Conservation (phyloP, 2,329 filamentous ascomycete genomes). For the Rhexocercosporidium sp. region DNA sequence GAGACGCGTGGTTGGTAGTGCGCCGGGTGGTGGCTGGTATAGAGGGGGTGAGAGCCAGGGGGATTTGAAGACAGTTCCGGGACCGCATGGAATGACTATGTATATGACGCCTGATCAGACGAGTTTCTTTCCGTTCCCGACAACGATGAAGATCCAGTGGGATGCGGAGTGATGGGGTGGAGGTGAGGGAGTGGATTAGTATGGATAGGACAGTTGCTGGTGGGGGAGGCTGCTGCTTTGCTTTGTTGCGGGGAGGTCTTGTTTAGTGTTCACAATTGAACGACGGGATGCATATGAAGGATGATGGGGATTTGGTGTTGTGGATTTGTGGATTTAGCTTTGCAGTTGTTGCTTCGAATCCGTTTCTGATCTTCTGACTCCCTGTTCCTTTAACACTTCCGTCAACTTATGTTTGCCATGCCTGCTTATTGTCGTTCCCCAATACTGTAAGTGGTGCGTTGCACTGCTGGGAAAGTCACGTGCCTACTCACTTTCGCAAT, state of each 20-base stretch:
- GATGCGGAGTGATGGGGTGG: slow-evolving; percentile 26
- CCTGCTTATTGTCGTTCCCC: no score
- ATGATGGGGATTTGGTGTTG: not conserved
- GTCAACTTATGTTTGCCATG: no score
- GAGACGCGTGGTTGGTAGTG: slow-evolving; percentile 30
- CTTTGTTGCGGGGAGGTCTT: not conserved
- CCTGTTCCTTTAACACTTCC: no score
- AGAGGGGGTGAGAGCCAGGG: slow-evolving; percentile 43
- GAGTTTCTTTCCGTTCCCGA: slow-evolving; percentile 56
- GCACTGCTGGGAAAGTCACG: no score
- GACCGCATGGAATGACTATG: slow-evolving; percentile 38
- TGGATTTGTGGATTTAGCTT: not conserved
- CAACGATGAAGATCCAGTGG: slow-evolving; percentile 40
- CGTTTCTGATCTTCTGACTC: no score
- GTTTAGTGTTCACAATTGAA: no score
- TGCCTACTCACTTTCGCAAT: no score
- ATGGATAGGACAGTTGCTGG: no score
- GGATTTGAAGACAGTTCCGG: slow-evolving; percentile 33
- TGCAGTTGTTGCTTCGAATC: no score
- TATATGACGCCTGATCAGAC: slow-evolving; percentile 73
- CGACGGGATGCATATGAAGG: not conserved
- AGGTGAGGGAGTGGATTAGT: not conserved
- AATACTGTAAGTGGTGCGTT: no score
- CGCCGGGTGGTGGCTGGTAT: slow-evolving; percentile 18
- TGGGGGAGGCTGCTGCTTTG: not conserved